phyloP scores from a whole-genome alignment of 2,329 filamentous ascomycete species.

The Monosporascus cannonballus region DNA sequence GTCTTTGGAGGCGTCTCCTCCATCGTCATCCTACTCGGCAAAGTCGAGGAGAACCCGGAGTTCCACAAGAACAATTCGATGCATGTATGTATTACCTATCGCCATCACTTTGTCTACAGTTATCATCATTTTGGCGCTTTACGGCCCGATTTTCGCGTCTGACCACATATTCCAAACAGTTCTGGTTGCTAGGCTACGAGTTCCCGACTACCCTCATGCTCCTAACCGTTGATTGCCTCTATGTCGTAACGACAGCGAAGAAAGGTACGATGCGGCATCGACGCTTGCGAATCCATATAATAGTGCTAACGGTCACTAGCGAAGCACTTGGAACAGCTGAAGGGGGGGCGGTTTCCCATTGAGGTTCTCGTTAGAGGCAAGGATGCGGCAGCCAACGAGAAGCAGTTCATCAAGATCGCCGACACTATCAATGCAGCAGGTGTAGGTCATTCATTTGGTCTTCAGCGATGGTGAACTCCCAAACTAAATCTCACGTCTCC shows the following conservation, averaged over 20 bases:
- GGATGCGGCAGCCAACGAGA: constrained; percentile 84
- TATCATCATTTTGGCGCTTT: constrained; percentile 4
- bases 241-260: constrained; percentile 92
- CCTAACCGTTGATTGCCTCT: constrained; percentile 80
- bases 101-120: not conserved
- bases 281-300: constrained; percentile 8
- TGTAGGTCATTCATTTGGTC: constrained; percentile 44
- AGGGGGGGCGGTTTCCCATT: constrained; percentile 85
- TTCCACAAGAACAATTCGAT: constrained; percentile 96
- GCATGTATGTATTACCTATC: constrained; percentile 58
- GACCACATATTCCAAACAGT: constrained; percentile 46
- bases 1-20: constrained; percentile 82
- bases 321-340: constrained; percentile 86
- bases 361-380: constrained; percentile 91
- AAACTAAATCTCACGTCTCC: constrained; percentile 3
- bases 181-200: constrained; percentile 98
- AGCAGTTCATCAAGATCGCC: constrained; percentile 77
- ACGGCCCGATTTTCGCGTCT: constrained; percentile 5
- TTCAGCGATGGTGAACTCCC: constrained; percentile 4
- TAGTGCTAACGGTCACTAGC: constrained; percentile 48
- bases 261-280: constrained; percentile 58
- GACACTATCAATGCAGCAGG: constrained; percentile 84
- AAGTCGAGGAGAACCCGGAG: constrained; percentile 79
- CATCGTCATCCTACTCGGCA: constrained; percentile 88
- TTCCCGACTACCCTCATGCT: constrained; percentile 95